Base-by-base conservation (phyloP, 2,329 filamentous ascomycete species). In the Amesomyces nigricolor region DNA sequence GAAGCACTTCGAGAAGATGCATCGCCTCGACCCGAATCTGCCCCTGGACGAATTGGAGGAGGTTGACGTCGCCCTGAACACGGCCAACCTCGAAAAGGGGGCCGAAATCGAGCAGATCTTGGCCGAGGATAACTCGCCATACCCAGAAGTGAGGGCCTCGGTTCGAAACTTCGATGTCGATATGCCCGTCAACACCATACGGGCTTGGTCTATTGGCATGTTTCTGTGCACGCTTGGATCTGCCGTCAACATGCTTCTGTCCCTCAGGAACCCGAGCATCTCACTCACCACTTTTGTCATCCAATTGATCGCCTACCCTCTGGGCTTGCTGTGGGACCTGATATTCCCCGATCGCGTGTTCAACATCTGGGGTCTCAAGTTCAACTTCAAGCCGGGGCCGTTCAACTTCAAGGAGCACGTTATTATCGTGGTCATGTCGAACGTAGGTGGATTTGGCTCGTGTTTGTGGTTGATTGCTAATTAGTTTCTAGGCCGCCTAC, bases 81-180 rank as follows among this genome's bases (percentile, higher is more conserved):
- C 75, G 2, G 74, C 76, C 56, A 79, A 83, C 67, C 73, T 76
- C 60, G 79, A 78, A 62, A 78, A 80, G 66, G 79, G 79, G 53
- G 69, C 79, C 48, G 75, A 78, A 57, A 76, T 85, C 61, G 79
- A 83, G 63, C 76, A 79, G 62, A 78, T 80, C 46, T 70, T 80
- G 56, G 73, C 84, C 64, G 76, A 85, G 65, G 82, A 86, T 55
- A 82, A 86, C 67, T 86, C 83, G 47, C 83, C 83, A 2, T 87
- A 86, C 64, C 81, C 82, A 38, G 83, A 86, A 71, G 81, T 84
- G 67, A 62, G 73, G 62, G 80, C 83, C 26, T 80, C 84, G 16
- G 83, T 87, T 16, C 74, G 80, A 58, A 86, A 86, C 66, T 78
- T 79, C 65, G 83, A 87, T 63, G 77, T 83, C 61, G 82, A 85